Evolutionary conservation across 2,329 filamentous ascomycete genomes (phyloP).

Genomic region (Calycina herbarum): DNA sequence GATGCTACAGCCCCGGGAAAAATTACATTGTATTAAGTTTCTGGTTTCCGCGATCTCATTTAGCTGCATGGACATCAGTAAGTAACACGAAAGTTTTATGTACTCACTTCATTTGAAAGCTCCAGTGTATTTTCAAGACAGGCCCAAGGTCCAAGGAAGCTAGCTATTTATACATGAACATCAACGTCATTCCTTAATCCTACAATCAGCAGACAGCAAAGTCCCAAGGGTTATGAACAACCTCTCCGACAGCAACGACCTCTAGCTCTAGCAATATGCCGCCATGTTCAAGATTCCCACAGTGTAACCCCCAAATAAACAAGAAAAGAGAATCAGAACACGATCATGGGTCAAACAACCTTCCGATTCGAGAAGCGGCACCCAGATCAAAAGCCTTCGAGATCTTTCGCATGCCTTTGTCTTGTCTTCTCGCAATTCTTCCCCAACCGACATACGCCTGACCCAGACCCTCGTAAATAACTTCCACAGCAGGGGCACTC

Average conservation of each 20-base stretch:
- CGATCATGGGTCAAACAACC: constrained; percentile 7
- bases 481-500: constrained; percentile 10
- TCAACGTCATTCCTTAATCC: neutral
- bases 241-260: neutral
- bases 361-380: neutral
- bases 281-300: neutral
- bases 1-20: too few relatives aligned
- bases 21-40: too few relatives aligned
- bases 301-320: neutral
- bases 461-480: constrained; percentile 16
- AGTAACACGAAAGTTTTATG: too few relatives aligned
- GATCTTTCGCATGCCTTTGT: constrained; percentile 27
- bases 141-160: neutral
- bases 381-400: constrained; percentile 17
- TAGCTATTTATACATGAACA: neutral
- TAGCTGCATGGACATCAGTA: too few relatives aligned
- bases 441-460: constrained; percentile 24
- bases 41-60: too few relatives aligned
- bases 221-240: neutral
- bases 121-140: neutral
- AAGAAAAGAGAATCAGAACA: neutral
- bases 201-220: neutral
- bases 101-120: neutral
- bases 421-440: constrained; percentile 26
- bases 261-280: neutral